A percentile compares a stretch with the other conserved stretches of the same genome.
phyloP scores from a whole-genome alignment of 495 filamentous ascomycete species.

The Ramalina intermedia region DNA sequence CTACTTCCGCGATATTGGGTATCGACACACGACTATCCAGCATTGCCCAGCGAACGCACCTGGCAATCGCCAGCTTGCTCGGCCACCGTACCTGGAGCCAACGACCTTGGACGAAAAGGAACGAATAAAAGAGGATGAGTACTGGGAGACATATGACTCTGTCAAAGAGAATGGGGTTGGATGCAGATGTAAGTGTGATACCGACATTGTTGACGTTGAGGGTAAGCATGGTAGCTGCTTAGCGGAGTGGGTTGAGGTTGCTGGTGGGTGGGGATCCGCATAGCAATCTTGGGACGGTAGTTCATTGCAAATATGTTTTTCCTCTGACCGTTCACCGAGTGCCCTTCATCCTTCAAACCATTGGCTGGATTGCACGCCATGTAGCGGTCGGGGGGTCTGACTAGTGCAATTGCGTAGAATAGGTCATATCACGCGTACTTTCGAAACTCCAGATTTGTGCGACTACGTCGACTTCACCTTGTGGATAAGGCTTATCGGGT shows the following conservation, averaged over 20 bases:
- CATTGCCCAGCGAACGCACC: conserved; percentile 97
- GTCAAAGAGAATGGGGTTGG: conserved; percentile 94
- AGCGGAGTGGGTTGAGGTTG: conserved; percentile 93
- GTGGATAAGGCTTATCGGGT: too few species aligned
- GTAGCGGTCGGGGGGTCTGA: too few species aligned
- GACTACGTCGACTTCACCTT: too few species aligned
- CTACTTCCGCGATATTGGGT: conserved; percentile 98
- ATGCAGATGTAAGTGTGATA: conserved; percentile 93
- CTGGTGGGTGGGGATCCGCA: conserved; percentile 81
- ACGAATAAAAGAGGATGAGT: conserved; percentile 86
- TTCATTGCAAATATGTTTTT: neutral
- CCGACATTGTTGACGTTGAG: conserved; percentile 96
- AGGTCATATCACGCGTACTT: too few species aligned
- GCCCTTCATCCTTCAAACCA: neutral
- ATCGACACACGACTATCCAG: conserved; percentile 96
- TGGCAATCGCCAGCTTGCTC: conserved; percentile 60
- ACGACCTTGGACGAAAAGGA: conserved; percentile 76
- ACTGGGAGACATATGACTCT: conserved; percentile 79
- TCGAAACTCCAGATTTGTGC: too few species aligned
- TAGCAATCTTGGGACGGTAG: conserved; percentile 14
- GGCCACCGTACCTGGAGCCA: conserved; percentile 68
- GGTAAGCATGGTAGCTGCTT: conserved; percentile 92
- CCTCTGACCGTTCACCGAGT: neutral
- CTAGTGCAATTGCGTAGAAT: too few species aligned
- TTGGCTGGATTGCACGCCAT: neutral